Conservation (phyloP, 495 filamentous ascomycete genomes). For the Penicillium salamii region DNA sequence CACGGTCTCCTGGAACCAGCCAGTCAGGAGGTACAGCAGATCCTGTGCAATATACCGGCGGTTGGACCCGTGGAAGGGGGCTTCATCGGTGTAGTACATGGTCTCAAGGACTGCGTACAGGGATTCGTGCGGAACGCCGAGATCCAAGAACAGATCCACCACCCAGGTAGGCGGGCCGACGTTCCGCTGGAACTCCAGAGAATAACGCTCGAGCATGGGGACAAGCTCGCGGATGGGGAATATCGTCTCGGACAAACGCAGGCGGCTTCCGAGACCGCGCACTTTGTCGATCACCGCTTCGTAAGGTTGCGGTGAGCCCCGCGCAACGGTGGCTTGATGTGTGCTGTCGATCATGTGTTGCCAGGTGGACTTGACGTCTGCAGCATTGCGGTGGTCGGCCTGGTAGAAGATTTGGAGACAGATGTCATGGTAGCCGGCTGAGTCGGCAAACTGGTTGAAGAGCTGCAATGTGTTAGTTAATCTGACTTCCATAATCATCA, state of each 20-base stretch:
- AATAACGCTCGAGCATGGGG: conserved; percentile 75
- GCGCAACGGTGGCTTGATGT: conserved; percentile 58
- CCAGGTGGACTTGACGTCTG: conserved; percentile 82
- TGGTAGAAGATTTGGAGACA: conserved; percentile 85
- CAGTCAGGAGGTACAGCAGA: conserved; percentile 57
- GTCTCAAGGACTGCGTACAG: conserved; percentile 74
- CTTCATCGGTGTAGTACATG: conserved; percentile 79
- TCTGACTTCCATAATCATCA: background rate
- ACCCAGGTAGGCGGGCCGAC: conserved; percentile 74
- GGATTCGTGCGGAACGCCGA: conserved; percentile 71
- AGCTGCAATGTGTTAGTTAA: conserved; percentile 52
- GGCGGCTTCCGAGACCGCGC: conserved; percentile 72
- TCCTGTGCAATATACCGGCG: conserved; percentile 59
- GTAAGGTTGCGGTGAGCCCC: conserved; percentile 62
- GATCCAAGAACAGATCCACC: conserved; percentile 71
- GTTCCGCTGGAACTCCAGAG: conserved; percentile 66
- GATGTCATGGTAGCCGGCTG: conserved; percentile 86
- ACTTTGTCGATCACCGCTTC: conserved; percentile 74
- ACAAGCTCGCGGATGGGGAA: conserved; percentile 68
- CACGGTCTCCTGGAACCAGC: conserved; percentile 62
- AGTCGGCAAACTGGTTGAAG: conserved; percentile 86
- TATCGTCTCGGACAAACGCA: conserved; percentile 71
- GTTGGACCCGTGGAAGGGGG: conserved; percentile 71
- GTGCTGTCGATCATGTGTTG: conserved; percentile 69
- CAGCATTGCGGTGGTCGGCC: conserved; percentile 80